Evolutionary conservation across 2,329 filamentous ascomycete genomes (phyloP).

Genomic region (Myriosclerotinia duriaeana): DNA sequence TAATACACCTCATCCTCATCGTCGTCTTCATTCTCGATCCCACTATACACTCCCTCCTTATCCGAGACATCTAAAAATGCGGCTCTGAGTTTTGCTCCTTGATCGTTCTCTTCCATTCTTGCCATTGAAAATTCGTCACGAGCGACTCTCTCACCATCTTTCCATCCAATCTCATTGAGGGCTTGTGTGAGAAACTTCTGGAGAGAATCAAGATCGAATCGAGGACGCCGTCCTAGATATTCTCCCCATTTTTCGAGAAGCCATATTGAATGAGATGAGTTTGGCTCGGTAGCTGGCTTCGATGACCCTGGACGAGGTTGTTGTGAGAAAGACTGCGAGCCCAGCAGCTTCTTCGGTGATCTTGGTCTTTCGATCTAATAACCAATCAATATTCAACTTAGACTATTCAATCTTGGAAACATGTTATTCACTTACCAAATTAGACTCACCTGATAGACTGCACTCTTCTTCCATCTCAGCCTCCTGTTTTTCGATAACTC

Average conservation of each 20-base stretch:
- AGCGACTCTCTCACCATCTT: accelerated
- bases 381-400: neutral
- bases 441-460: neutral
- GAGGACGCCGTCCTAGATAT: neutral
- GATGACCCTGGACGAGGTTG: no score
- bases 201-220: neutral
- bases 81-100: neutral
- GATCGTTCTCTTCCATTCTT: neutral
- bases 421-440: neutral
- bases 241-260: neutral
- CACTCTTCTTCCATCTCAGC: neutral
- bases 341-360: neutral
- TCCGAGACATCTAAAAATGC: neutral
- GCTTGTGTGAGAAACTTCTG: neutral
- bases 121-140: neutral
- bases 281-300: neutral
- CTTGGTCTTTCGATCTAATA: neutral
- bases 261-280: neutral
- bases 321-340: neutral
- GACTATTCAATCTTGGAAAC: neutral
- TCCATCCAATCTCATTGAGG: neutral
- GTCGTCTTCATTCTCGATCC: neutral
- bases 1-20: neutral
- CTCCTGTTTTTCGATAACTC: neutral
- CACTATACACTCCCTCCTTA: neutral